A percentile compares a stretch with the other conserved stretches of the same genome.
Evolutionary conservation across 2,329 filamentous ascomycete genomes (phyloP).

Genomic region (Botrytis elliptica): DNA sequence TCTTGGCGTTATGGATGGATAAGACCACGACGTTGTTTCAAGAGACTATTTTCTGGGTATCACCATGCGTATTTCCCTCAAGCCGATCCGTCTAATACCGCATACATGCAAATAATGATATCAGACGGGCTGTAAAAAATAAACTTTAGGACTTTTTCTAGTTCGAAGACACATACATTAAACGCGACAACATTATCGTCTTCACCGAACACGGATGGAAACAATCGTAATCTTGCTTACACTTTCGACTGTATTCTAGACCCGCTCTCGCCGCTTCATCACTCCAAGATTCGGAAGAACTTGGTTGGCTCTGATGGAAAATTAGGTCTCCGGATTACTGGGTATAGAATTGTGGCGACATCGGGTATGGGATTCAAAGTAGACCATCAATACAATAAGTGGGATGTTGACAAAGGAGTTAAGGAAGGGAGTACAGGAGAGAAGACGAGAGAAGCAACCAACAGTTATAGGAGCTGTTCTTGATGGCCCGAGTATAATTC

Average conservation of each 20-base stretch:
- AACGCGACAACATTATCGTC: not conserved
- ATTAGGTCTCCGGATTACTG: not conserved
- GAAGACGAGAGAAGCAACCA: not conserved
- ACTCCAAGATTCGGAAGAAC: not conserved
- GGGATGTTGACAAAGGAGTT: not conserved
- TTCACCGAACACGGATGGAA: not conserved
- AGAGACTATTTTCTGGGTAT: not conserved
- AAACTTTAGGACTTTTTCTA: not conserved
- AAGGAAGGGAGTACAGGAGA: not conserved
- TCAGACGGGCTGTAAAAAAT: not conserved
- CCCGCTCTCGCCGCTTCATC: slow-evolving; percentile 3
- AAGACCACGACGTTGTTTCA: not conserved
- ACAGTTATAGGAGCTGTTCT: not conserved
- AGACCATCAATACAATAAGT: not conserved
- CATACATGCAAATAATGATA: not conserved
- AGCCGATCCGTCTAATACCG: not conserved
- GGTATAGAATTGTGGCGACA: not conserved
- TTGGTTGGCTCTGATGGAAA: slow-evolving; percentile 1
- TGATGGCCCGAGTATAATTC: slow-evolving; percentile 6
- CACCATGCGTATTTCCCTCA: not conserved
- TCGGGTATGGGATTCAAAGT: slow-evolving; percentile 4
- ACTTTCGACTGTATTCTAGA: slow-evolving; percentile 14
- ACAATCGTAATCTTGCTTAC: slow-evolving; percentile 2
- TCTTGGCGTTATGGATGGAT: slow-evolving; percentile 3
- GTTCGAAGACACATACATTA: not conserved